phyloP scores from a whole-genome alignment of 1,139 yeast species.

The Candida sojae region DNA sequence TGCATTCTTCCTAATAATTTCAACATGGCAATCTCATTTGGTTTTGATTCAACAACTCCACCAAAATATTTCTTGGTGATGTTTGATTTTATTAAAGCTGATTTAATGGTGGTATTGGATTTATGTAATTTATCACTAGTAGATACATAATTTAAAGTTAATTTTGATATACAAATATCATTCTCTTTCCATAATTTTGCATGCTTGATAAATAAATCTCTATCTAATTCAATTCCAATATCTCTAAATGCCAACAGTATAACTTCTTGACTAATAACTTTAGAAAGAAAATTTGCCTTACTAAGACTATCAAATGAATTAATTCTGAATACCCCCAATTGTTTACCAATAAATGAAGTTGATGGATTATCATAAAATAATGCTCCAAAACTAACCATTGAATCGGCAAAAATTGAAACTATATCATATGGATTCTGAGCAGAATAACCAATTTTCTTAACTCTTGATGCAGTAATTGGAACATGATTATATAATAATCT shows the following conservation, averaged over 20 bases:
- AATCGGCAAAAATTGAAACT: conserved; percentile 40
- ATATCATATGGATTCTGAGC: conserved; percentile 40
- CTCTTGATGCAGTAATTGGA: conserved; percentile 34
- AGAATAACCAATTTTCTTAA: conserved; percentile 41
- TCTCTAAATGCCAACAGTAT: conserved; percentile 60
- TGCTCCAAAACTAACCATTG: conserved; percentile 64
- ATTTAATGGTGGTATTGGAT: conserved; percentile 32
- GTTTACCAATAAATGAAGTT: conserved; percentile 59
- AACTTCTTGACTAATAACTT: conserved; percentile 61
- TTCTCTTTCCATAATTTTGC: conserved; percentile 65
- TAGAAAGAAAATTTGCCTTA: conserved; percentile 61
- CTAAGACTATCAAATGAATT: conserved; percentile 68
- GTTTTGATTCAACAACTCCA: conserved; percentile 42
- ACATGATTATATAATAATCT: conserved; percentile 30
- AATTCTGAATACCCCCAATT: conserved; percentile 65
- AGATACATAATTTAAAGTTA: conserved; percentile 42
- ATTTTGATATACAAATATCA: conserved; percentile 47
- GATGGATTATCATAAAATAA: conserved; percentile 55
- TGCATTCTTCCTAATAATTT: conserved; percentile 52
- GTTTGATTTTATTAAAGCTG: conserved; percentile 44
- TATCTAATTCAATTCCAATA: conserved; percentile 37
- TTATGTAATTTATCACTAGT: conserved; percentile 31
- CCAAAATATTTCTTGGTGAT: conserved; percentile 48
- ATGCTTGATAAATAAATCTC: conserved; percentile 51
- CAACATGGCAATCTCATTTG: conserved; percentile 47